Evolutionary conservation across 2,329 filamentous ascomycete genomes (phyloP), one percentile per base, ranked within the genome.

Genomic region (Aspergillus ibericus): DNA sequence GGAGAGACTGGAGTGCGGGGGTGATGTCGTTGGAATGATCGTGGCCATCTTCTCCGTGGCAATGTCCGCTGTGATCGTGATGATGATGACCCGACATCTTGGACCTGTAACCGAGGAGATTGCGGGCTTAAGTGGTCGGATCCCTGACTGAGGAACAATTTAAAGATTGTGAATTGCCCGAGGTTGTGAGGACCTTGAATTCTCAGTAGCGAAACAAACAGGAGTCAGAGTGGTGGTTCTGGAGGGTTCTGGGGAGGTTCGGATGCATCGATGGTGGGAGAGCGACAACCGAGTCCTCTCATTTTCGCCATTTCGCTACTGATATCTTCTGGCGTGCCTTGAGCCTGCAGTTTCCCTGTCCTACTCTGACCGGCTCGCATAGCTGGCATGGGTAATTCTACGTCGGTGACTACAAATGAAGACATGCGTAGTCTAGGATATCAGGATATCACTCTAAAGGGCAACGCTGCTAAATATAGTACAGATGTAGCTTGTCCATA

Each of bases 21-120:
- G 91, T 93, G 68, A 96, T 86, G 80, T 98, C 93, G 79, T 98
- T 91, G 48, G 85, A 88, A 78, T 97, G 93, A 75, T 96, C 92
- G 75, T 97, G 92, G 42, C 80, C 84, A 59, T 83, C 81, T 65
- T 80, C 78, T 63, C 80, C 79, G 62, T 82, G 79, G 57, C 75
- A 80, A 66, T 83, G 79, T 46, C 76, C 75, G 57, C 69, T 68
- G 60, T 80, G 75, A 52, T 73, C 67, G 58, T 77, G 69, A 51
- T 74, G 63, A 42, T 77, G 72, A 63, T 74, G 66, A 59, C 68
- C 69, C 18, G 75, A 71, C 73, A 74, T 76, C 55, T 18, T 65
- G 32, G 20, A 18, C n/a, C 25, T 27, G 22, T 13, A 9, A 7
- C 16, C 27, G 32, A 1, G 36, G 32, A 9, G 27, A 13, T n/a